Evolutionary conservation across 257 asterid species (phyloP).

Genomic region (Nicotiana benthamiana): DNA sequence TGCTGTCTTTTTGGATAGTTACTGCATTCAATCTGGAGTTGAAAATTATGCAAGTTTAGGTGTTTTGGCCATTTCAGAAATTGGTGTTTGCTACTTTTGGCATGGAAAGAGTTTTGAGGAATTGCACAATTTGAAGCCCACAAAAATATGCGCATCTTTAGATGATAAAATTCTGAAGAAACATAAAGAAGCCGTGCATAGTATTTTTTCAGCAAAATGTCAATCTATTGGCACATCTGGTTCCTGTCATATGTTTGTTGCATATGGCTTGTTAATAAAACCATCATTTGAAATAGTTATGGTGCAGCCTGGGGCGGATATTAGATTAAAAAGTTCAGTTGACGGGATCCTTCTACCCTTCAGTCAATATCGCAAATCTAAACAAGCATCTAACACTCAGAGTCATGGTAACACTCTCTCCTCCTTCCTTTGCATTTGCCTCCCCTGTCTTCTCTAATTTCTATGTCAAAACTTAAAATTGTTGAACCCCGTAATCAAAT

Average conservation of each 20-base stretch:
- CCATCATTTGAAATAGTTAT: conserved; percentile 70
- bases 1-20: conserved; percentile 71
- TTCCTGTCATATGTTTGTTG: conserved; percentile 55
- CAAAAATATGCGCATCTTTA: conserved; percentile 45
- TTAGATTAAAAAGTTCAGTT: conserved; percentile 42
- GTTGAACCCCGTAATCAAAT: background rate
- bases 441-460: background rate
- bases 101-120: conserved; percentile 58
- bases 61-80: conserved; percentile 80
- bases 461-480: background rate
- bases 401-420: conserved; percentile 41
- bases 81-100: conserved; percentile 88
- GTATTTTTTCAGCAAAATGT: conserved; percentile 71
- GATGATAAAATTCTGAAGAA: conserved; percentile 46
- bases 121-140: conserved; percentile 51
- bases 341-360: conserved; percentile 70
- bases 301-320: conserved; percentile 67
- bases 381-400: conserved; percentile 31
- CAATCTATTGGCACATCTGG: conserved; percentile 43
- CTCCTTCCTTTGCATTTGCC: background rate
- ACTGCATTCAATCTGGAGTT: conserved; percentile 22
- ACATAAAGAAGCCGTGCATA: conserved; percentile 47
- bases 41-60: conserved; percentile 46
- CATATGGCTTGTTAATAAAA: conserved; percentile 68
- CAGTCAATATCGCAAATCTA: conserved; percentile 46